phyloP scores from a whole-genome alignment of 306 rosid species.

The Vicia sativa region DNA sequence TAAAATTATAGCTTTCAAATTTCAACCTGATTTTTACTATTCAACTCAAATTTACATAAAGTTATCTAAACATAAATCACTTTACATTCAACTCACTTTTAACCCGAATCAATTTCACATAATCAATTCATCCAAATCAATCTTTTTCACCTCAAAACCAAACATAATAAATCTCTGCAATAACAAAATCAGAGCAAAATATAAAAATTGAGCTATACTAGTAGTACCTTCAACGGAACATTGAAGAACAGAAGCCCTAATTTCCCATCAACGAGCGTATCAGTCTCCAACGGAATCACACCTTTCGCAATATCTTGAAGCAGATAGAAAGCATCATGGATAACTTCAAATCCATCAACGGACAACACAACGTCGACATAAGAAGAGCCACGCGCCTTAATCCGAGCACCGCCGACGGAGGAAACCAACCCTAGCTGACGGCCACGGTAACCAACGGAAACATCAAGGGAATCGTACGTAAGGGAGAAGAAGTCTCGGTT shows the following conservation, averaged over 20 bases:
- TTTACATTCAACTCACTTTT: too few relatives aligned
- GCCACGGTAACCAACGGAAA: constrained; percentile 76
- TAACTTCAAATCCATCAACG: constrained; percentile 64
- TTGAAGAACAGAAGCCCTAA: constrained; percentile 64
- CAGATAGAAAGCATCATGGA: constrained; percentile 76
- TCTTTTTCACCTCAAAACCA: too few relatives aligned
- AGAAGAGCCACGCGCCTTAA: constrained; percentile 67
- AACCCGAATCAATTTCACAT: too few relatives aligned
- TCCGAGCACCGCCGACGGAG: constrained; percentile 53
- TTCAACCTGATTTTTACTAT: too few relatives aligned
- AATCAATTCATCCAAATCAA: too few relatives aligned
- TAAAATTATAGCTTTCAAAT: too few relatives aligned
- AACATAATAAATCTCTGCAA: too few relatives aligned
- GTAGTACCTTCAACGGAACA: constrained; percentile 60
- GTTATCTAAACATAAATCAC: too few relatives aligned
- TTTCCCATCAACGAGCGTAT: constrained; percentile 59
- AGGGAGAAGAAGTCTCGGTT: constrained; percentile 77
- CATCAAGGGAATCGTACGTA: constrained; percentile 52
- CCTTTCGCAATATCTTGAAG: constrained; percentile 72
- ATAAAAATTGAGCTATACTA: neutral
- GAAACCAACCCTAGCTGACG: constrained; percentile 62
- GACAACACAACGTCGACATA: constrained; percentile 68
- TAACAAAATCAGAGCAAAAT: neutral
- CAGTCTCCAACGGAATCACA: constrained; percentile 76
- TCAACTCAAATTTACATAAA: too few relatives aligned